These are phyloP conservation scores for Cadophora malorum DNA, from an alignment of 2,329 filamentous ascomycete species.

Conservation along the genomic window DNA sequence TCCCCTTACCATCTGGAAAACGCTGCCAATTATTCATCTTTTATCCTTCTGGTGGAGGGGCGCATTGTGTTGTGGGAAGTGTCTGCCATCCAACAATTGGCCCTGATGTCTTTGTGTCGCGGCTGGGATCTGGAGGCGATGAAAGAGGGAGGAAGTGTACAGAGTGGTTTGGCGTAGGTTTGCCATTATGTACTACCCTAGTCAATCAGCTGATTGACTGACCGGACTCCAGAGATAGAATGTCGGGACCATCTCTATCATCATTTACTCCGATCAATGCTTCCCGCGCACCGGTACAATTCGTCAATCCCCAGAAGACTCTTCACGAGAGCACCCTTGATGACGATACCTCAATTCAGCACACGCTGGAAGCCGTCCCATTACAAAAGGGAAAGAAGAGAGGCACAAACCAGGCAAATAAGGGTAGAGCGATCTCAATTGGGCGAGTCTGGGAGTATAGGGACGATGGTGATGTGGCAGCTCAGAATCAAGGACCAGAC, in stretches of 20 bases:
- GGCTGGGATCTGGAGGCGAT: constrained; percentile 26
- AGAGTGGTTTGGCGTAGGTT: constrained; percentile 20
- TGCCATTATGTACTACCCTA: neutral
- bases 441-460: constrained; percentile 31
- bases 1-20: neutral
- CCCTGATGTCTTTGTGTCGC: constrained; percentile 22
- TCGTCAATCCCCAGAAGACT: constrained; percentile 30
- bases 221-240: neutral
- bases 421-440: constrained; percentile 28
- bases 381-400: constrained; percentile 26
- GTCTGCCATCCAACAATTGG: neutral
- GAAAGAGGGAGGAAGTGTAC: neutral
- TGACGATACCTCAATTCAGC: constrained; percentile 30
- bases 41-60: neutral
- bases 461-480: constrained; percentile 31
- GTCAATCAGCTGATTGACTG: neutral
- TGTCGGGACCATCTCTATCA: constrained; percentile 6
- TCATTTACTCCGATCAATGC: constrained; percentile 39
- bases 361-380: constrained; percentile 21
- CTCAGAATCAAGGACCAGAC: constrained; percentile 23
- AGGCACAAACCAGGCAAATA: constrained; percentile 16
- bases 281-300: constrained; percentile 22
- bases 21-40: neutral
- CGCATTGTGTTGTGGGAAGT: neutral
- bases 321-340: constrained; percentile 24